Conservation (phyloP, 2,329 filamentous ascomycete genomes). For the Arthrobotrys megalospora region DNA sequence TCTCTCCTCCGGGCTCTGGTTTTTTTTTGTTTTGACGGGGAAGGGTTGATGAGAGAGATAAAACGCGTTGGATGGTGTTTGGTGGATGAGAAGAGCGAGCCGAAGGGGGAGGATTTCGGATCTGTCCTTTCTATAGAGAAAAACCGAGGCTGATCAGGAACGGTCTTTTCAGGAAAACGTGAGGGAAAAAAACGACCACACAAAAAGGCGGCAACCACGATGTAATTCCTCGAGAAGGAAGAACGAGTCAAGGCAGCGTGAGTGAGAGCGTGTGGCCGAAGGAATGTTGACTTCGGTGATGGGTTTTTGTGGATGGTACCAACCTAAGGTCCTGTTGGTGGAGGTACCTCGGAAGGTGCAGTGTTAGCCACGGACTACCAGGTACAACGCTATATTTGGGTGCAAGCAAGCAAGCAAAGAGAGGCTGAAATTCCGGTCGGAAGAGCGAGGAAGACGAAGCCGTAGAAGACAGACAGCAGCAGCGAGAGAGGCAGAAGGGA, state of each 20-base stretch:
- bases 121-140: conserved; percentile 60
- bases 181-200: conserved; percentile 47
- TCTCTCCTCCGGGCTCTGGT: conserved; percentile 38
- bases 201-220: conserved; percentile 35
- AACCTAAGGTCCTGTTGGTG: conserved; percentile 57
- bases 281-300: conserved; percentile 30
- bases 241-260: conserved; percentile 6
- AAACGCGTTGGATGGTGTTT: conserved; percentile 58
- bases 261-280: conserved; percentile 13
- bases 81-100: conserved; percentile 23
- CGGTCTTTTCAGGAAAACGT: conserved; percentile 13
- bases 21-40: conserved; percentile 28
- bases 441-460: conserved; percentile 25
- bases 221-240: conserved; percentile 15
- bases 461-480: conserved; percentile 8
- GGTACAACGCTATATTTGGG: conserved; percentile 61
- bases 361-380: conserved; percentile 49
- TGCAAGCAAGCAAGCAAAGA: conserved; percentile 31
- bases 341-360: conserved; percentile 50
- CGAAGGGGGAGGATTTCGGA: conserved; percentile 56
- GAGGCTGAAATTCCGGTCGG: conserved; percentile 56
- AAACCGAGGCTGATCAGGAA: conserved; percentile 57
- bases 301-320: conserved; percentile 31
- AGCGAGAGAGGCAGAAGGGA: neutral
- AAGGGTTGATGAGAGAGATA: conserved; percentile 56